These are phyloP conservation scores for Penicillium freii DNA, from an alignment of 2,329 filamentous ascomycete genomes.

Conservation along the genomic window DNA sequence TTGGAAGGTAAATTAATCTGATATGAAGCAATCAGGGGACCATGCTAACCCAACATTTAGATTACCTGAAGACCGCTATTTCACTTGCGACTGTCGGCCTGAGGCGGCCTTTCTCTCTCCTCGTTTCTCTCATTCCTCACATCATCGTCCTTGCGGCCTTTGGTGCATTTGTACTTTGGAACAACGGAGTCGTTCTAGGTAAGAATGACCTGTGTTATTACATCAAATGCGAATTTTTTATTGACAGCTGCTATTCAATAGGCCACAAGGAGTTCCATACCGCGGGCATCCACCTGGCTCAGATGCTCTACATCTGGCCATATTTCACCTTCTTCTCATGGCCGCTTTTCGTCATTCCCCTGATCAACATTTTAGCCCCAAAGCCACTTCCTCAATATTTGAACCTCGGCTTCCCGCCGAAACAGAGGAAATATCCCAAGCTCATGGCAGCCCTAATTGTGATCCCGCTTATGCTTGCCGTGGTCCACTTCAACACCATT, in stretches of 20 bases:
- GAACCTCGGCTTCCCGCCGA: slow-evolving; percentile 34
- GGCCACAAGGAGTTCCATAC: slow-evolving; percentile 94
- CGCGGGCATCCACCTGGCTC: slow-evolving; percentile 80
- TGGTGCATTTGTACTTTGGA: slow-evolving; percentile 74
- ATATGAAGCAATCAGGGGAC: not conserved
- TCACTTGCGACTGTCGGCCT: slow-evolving; percentile 63
- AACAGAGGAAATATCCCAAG: slow-evolving; percentile 40
- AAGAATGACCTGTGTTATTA: slow-evolving; percentile 25
- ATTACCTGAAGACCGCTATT: slow-evolving; percentile 52
- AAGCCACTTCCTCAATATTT: slow-evolving; percentile 36
- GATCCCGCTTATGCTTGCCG: slow-evolving; percentile 44
- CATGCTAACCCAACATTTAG: slow-evolving; percentile 35
- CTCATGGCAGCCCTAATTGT: slow-evolving; percentile 37
- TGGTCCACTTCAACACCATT: slow-evolving; percentile 81
- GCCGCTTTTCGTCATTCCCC: slow-evolving; percentile 65
- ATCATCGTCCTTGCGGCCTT: slow-evolving; percentile 67
- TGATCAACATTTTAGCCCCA: slow-evolving; percentile 44
- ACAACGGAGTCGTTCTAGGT: slow-evolving; percentile 89
- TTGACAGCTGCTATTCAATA: slow-evolving; percentile 32
- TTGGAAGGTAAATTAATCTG: slow-evolving; percentile 46
- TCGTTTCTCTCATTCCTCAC: slow-evolving; percentile 50
- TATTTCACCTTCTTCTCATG: slow-evolving; percentile 86
- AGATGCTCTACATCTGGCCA: slow-evolving; percentile 95
- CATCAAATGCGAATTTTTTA: not conserved
- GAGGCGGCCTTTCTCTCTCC: slow-evolving; percentile 40